phyloP scores from a whole-genome alignment of 2,329 filamentous ascomycete species.

The Didymella keratinophila region DNA sequence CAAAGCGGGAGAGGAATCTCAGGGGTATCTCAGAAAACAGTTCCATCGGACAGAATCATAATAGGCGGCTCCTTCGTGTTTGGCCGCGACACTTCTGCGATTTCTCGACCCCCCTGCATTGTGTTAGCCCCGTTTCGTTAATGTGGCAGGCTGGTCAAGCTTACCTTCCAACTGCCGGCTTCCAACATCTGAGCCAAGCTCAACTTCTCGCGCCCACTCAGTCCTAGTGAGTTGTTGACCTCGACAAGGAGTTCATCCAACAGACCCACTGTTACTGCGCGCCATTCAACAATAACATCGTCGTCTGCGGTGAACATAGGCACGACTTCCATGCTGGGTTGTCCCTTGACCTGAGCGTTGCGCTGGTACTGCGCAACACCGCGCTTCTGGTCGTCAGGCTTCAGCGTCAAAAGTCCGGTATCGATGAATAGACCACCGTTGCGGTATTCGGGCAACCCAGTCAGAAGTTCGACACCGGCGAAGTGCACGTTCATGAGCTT shows the following conservation, averaged over 20 bases:
- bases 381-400: slow-evolving; percentile 71
- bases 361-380: slow-evolving; percentile 74
- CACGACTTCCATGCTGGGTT: slow-evolving; percentile 75
- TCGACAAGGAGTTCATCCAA: slow-evolving; percentile 74
- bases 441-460: slow-evolving; percentile 88
- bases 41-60: slow-evolving; percentile 94
- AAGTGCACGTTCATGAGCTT: slow-evolving; percentile 82
- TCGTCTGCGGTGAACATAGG: slow-evolving; percentile 77
- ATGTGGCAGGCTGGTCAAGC: slow-evolving; percentile 31
- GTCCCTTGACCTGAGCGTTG: slow-evolving; percentile 75
- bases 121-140: not conserved
- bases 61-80: slow-evolving; percentile 98
- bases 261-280: slow-evolving; percentile 77
- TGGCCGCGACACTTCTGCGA: slow-evolving; percentile 92
- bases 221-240: slow-evolving; percentile 71
- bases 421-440: slow-evolving; percentile 91
- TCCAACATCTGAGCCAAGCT: slow-evolving; percentile 89
- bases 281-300: slow-evolving; percentile 82
- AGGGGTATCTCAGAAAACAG: slow-evolving; percentile 77
- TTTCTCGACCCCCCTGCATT: slow-evolving; percentile 82
- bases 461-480: slow-evolving; percentile 80
- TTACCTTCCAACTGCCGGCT: slow-evolving; percentile 96
- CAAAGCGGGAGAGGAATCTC: slow-evolving; percentile 36
- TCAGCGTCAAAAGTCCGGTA: slow-evolving; percentile 79
- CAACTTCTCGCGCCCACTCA: slow-evolving; percentile 74